Evolutionary conservation across 345 rosid genomes (phyloP).

Genomic region (Acer negundo): DNA sequence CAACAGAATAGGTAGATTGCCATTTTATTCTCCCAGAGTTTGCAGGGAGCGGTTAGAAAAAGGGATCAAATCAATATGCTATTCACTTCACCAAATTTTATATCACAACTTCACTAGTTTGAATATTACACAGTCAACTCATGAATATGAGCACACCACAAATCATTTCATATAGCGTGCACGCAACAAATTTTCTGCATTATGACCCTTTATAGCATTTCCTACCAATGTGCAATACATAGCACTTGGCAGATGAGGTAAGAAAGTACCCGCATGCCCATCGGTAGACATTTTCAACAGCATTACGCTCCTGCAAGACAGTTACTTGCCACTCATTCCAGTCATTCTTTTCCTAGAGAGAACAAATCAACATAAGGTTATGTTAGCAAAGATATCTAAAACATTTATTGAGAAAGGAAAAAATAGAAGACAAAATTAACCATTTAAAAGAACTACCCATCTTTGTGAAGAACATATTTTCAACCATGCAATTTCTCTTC

Average conservation of each 20-base stretch:
- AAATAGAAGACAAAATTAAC: neutral
- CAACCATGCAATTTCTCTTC: neutral
- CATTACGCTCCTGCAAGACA: slow-evolving; percentile 84
- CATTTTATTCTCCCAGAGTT: neutral
- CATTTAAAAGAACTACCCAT: neutral
- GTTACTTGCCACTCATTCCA: slow-evolving; percentile 83
- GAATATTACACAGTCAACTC: neutral
- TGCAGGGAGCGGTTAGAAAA: neutral
- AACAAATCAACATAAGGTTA: slow-evolving; percentile 19
- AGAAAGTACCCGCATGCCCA: slow-evolving; percentile 93
- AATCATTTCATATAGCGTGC: neutral
- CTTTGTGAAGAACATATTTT: neutral
- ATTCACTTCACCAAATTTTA: neutral
- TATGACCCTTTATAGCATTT: neutral
- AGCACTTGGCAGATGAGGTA: slow-evolving; percentile 14
- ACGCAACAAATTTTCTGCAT: neutral
- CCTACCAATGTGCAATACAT: slow-evolving; percentile 12
- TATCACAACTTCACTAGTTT: neutral
- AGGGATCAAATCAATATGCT: neutral
- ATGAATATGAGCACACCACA: neutral
- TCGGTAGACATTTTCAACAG: slow-evolving; percentile 83
- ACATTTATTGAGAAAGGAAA: neutral
- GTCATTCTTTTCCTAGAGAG: slow-evolving; percentile 66
- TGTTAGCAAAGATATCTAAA: slow-evolving; percentile 9
- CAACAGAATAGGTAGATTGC: neutral